phyloP scores from a whole-genome alignment of 129 eudicot genomes.

The Apium graveolens region DNA sequence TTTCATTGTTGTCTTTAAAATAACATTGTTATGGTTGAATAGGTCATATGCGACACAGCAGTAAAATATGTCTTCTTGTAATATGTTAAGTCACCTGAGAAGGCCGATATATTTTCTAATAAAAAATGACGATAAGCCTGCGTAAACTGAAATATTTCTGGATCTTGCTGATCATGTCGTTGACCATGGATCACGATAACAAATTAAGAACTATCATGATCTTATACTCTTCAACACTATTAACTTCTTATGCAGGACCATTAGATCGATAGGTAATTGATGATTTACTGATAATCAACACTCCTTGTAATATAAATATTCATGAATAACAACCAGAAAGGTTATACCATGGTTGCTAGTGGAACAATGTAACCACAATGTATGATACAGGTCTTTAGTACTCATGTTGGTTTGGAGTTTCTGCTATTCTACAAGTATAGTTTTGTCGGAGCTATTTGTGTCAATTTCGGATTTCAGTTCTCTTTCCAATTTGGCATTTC shows the following conservation, averaged over 20 bases:
- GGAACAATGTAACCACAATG: not conserved
- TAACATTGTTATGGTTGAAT: not conserved
- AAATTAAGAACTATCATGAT: too few relatives aligned
- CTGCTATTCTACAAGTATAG: not conserved
- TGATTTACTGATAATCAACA: not conserved
- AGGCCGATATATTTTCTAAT: too few relatives aligned
- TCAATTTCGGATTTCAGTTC: constrained; percentile 43
- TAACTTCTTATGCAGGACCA: too few relatives aligned
- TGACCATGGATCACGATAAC: too few relatives aligned
- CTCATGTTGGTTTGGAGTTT: not conserved
- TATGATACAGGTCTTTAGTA: not conserved
- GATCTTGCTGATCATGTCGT: not conserved
- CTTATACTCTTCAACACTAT: too few relatives aligned
- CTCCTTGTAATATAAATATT: not conserved
- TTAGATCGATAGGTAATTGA: not conserved
- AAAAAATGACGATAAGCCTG: not conserved
- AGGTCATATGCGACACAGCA: not conserved
- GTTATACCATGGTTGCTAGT: not conserved
- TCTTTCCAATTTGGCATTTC: constrained; percentile 40
- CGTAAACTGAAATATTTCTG: not conserved
- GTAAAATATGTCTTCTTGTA: not conserved
- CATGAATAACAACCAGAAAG: not conserved
- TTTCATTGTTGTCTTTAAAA: not conserved
- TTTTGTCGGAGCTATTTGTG: constrained; percentile 2
- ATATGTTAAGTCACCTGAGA: too few relatives aligned